Base-by-base conservation (phyloP, 2,329 filamentous ascomycete species). In the Metarhizium anisopliae region DNA sequence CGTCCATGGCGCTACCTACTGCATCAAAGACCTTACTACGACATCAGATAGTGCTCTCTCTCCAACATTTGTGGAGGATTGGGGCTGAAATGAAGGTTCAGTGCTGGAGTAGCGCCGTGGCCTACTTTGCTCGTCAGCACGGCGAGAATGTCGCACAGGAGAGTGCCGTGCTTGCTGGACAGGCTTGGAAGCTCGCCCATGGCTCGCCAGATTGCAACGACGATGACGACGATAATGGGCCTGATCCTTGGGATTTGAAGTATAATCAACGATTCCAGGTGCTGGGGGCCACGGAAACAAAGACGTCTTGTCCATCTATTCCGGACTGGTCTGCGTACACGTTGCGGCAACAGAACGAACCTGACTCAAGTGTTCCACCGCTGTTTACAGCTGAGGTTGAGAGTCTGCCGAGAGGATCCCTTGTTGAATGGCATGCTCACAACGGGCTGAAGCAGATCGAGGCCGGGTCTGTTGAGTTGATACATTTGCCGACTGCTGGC, bases 21-120 rank as follows among this genome's bases (percentile, higher is more conserved):
- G 56, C 66, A 0, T 66, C 65, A 18, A 63, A 73, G 4, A 66
- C 59, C 3, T 70, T 71, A 6, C 80, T 84, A 59, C 67, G 69
- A 36, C 68, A 83, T 35, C 85, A 92, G 66, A 77, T 86, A 6
- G 74, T 82, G 0, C 77, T 99, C 4, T 82, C 91, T 1, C 76
- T 97, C 13, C 94, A 99, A 69, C 93, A 97, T 69, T 80, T 97
- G 29, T 92, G 87, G 84, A 84, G 93, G 43, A 86, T 99, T 53
- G 92, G 85, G 0, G 69, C 77, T 47, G 85, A 86, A 45, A 86
- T 87, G 76, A 75, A 82, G 54, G 84, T 95, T 3, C 77, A 83
- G 55, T 86, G 83, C 76, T 95, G 89, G 87, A 80, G 81, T 4
- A 86, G 84, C 58, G 87, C 81, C 2, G 82, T 95, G 51, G 90